phyloP scores from a whole-genome alignment of 371 early-diverging fungal species.

The Sanchytrium tribonematis region DNA sequence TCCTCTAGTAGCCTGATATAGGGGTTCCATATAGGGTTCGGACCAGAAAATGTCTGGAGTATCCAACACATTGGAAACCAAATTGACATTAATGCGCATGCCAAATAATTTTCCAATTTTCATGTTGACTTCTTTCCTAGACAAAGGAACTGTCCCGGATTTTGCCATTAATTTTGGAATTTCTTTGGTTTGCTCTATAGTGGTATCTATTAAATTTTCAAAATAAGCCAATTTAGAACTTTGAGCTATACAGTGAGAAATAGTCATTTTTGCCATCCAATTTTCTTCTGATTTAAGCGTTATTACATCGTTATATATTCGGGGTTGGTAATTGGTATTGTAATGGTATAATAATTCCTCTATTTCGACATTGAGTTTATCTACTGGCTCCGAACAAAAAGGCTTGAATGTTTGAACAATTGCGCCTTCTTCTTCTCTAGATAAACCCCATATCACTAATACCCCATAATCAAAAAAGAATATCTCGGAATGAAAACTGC shows the following conservation, averaged over 20 bases:
- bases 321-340: constrained; percentile 19
- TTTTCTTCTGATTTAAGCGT: constrained; percentile 30
- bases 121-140: constrained; percentile 39
- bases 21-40: constrained; percentile 32
- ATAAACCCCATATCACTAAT: constrained; percentile 68
- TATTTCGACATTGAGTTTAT: constrained; percentile 42
- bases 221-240: constrained; percentile 55
- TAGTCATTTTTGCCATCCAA: constrained; percentile 34
- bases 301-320: constrained; percentile 42
- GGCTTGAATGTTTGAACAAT: constrained; percentile 35
- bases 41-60: constrained; percentile 68
- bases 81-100: constrained; percentile 59
- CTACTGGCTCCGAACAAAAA: constrained; percentile 6
- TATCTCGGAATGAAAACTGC: constrained; percentile 16
- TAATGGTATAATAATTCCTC: constrained; percentile 78
- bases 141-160: constrained; percentile 45
- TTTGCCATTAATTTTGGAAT: constrained; percentile 53
- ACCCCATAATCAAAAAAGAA: constrained; percentile 29
- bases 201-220: constrained; percentile 46
- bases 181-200: constrained; percentile 51
- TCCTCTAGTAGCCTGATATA: constrained; percentile 20
- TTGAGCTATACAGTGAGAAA: constrained; percentile 56
- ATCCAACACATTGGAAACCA: constrained; percentile 51
- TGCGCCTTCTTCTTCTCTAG: constrained; percentile 44
- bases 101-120: constrained; percentile 61